Conservation (phyloP, 768 basidiomycete genomes). For the Kwoniella europaea region DNA sequence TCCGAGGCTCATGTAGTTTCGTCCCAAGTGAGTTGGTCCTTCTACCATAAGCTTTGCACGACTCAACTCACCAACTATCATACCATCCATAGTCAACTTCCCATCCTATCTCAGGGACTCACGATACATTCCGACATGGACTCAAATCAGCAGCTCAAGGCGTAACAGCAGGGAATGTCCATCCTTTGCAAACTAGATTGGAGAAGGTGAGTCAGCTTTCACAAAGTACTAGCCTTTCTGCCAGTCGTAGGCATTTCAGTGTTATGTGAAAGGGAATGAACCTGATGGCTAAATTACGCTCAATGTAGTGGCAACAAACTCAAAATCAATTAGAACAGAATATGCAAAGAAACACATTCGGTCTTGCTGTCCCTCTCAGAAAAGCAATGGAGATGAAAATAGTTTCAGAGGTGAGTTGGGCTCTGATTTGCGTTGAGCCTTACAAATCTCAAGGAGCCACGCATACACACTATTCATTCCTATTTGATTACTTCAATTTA, state of each 20-base stretch:
- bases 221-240: background rate
- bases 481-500: background rate
- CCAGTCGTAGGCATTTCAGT: background rate
- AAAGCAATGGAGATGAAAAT: constrained; percentile 92
- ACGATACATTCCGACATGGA: constrained; percentile 86
- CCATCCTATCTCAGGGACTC: constrained; percentile 70
- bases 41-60: background rate
- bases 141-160: constrained; percentile 79
- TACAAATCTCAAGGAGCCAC: background rate
- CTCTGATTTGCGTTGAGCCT: background rate
- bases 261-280: background rate
- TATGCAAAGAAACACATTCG: constrained; percentile 80
- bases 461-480: background rate
- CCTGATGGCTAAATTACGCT: background rate
- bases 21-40: constrained; percentile 37
- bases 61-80: background rate
- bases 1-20: constrained; percentile 43
- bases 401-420: constrained; percentile 69
- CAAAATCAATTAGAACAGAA: constrained; percentile 86
- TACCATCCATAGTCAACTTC: constrained; percentile 45
- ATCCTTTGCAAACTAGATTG: constrained; percentile 71
- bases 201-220: constrained; percentile 68
- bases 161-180: constrained; percentile 64
- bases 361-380: constrained; percentile 86
- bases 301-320: constrained; percentile 83